A percentile compares a stretch with the other conserved stretches of the same genome.
Conservation (phyloP, 805 yeast species). For the Spencermartinsiella europaea region DNA sequence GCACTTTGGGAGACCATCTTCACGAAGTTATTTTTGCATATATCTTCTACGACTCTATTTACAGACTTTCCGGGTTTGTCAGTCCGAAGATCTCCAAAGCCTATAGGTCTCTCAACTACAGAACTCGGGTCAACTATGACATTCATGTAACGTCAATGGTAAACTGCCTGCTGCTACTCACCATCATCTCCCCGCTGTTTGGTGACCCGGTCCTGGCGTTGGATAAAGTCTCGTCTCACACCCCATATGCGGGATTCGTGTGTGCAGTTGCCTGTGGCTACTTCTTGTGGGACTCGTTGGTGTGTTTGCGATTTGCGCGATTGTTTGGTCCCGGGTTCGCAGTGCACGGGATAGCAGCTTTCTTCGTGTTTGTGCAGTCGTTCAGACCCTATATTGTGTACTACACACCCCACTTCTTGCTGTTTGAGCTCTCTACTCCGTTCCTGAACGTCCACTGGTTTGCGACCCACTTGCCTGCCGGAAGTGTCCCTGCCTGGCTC, state of each 20-base stretch:
- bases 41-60: constrained; percentile 53
- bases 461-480: constrained; percentile 68
- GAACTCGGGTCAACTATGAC: constrained; percentile 69
- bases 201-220: constrained; percentile 44
- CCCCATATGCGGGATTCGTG: constrained; percentile 72
- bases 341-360: constrained; percentile 77
- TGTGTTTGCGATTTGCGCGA: constrained; percentile 58
- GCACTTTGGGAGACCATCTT: constrained; percentile 31
- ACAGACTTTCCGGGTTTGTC: constrained; percentile 47
- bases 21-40: constrained; percentile 69
- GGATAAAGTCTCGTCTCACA: constrained; percentile 60
- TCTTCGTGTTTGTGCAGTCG: constrained; percentile 62
- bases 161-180: constrained; percentile 66
- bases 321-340: constrained; percentile 79
- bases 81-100: constrained; percentile 43
- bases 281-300: constrained; percentile 81
- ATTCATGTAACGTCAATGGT: constrained; percentile 86
- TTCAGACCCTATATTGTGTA: constrained; percentile 73
- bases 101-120: constrained; percentile 44
- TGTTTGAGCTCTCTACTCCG: constrained; percentile 88
- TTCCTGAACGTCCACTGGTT: constrained; percentile 95
- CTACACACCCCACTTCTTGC: constrained; percentile 74
- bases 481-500: constrained; percentile 49
- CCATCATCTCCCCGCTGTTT: constrained; percentile 59
- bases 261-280: constrained; percentile 74